A percentile compares a stretch with the other conserved stretches of the same genome.
phyloP scores from a whole-genome alignment of 1,284 basidiomycete species.

The Stereum hirsutum region DNA sequence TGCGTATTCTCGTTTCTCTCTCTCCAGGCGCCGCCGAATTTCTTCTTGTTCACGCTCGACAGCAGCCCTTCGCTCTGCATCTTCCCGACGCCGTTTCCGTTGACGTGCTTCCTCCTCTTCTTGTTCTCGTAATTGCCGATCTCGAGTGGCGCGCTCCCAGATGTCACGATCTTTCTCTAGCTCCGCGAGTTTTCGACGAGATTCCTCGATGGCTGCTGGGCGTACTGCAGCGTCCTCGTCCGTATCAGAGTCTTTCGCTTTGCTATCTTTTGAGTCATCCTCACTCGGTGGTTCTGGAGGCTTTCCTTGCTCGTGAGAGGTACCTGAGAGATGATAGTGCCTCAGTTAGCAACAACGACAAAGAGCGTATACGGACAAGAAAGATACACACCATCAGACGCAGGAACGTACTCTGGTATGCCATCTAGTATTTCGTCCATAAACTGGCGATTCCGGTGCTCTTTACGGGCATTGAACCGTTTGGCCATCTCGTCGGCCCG shows the following conservation, averaged over 20 bases:
- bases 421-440: slow-evolving; percentile 27
- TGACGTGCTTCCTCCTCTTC: slow-evolving; percentile 29
- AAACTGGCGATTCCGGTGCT: slow-evolving; percentile 26
- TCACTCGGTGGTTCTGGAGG: slow-evolving; percentile 9
- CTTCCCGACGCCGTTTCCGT: slow-evolving; percentile 20
- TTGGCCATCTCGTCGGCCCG: slow-evolving; percentile 29
- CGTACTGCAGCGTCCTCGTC: slow-evolving; percentile 13
- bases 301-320: not conserved
- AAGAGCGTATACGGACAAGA: not conserved
- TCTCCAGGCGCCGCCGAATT: slow-evolving; percentile 13
- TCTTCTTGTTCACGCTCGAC: slow-evolving; percentile 10
- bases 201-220: slow-evolving; percentile 47
- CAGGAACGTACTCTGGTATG: slow-evolving; percentile 6
- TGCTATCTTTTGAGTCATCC: slow-evolving; percentile 1
- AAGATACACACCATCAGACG: not conserved
- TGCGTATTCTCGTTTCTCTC: slow-evolving; percentile 15
- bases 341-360: not conserved
- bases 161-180: slow-evolving; percentile 56
- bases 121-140: slow-evolving; percentile 33
- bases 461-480: slow-evolving; percentile 27
- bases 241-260: slow-evolving; percentile 9
- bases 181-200: slow-evolving; percentile 57
- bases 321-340: not conserved
- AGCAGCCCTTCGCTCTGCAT: slow-evolving; percentile 21
- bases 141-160: slow-evolving; percentile 44